Base-by-base conservation (phyloP, 2,329 filamentous ascomycete species). In the Huntiella decipiens region DNA sequence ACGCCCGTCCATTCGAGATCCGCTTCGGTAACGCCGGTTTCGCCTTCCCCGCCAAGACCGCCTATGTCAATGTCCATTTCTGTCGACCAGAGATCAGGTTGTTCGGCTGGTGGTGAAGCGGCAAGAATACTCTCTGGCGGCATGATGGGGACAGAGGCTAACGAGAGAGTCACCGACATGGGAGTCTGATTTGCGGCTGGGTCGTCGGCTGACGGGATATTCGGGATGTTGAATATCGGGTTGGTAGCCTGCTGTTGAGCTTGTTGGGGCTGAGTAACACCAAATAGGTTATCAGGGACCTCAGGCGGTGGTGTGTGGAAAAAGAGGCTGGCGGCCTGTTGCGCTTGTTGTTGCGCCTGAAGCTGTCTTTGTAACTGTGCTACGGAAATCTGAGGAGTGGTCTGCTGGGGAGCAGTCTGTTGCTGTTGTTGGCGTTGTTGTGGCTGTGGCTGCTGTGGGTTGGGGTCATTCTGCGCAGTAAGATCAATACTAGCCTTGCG, bases 401-500 rank as follows among this genome's bases (percentile, higher is more conserved):
- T 28, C 19, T 38, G 37, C 19, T 31, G 39, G 3, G 28, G 22
- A 5, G 39, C 22, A 19, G 39, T 41, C 39, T 16, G 19, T 13
- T 19, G 13, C 17, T 19, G 6, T 28, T n/a, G 31, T 7, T 7
- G 28, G n/a, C 13, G 28, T 15, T 33, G 40, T 6, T 13, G 22
- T 32, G 13, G 39, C n/a, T n/a, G 10, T n/a, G 7, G 38, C 11
- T 19, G n/a, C 22, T 42, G 39, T 17, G 5, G 28, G n/a, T 16
- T 4, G 8, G 17, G 7, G n/a, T 15, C 15, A n/a, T 56, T 55
- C 41, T 56, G 60, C 11, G 53, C 53, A 43, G 63, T 72, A 35
- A 85, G 66, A 47, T 82, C 77, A 51, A 91, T 86, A 47, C 82
- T 77, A 6, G 84, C 84, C 64, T 93, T 92, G 51, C 82, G 78